phyloP scores from a whole-genome alignment of 768 basidiomycete species.

The Termitomyces sp. region DNA sequence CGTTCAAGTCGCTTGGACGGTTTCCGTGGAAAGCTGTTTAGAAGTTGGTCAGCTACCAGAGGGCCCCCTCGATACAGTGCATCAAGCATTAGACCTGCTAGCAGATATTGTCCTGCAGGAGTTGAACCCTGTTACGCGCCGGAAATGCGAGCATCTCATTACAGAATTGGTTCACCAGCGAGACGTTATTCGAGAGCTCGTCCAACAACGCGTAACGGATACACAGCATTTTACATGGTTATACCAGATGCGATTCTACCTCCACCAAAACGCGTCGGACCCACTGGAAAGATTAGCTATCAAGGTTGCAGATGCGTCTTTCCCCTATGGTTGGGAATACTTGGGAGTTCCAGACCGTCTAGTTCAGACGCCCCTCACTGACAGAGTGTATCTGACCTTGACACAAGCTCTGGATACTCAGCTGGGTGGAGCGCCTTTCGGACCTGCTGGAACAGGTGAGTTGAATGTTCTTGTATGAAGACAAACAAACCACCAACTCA shows the following conservation, averaged over 20 bases:
- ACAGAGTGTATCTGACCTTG: conserved; percentile 92
- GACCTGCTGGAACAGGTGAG: conserved; percentile 95
- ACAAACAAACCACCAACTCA: not conserved
- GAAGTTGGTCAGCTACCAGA: conserved; percentile 55
- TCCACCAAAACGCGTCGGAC: conserved; percentile 66
- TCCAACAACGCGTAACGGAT: conserved; percentile 60
- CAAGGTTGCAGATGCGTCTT: conserved; percentile 84
- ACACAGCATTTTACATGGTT: conserved; percentile 85
- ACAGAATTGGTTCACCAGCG: conserved; percentile 98
- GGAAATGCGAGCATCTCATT: conserved; percentile 98
- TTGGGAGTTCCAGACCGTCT: conserved; percentile 95
- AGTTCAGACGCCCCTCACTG: conserved; percentile 97
- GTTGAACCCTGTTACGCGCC: conserved; percentile 84
- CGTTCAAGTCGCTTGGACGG: conserved; percentile 92
- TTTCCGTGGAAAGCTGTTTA: conserved; percentile 70
- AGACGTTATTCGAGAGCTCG: conserved; percentile 84
- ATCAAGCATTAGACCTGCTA: conserved; percentile 86
- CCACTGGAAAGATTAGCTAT: conserved; percentile 80
- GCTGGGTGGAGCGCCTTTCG: conserved; percentile 96
- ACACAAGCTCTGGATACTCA: conserved; percentile 95
- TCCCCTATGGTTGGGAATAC: conserved; percentile 99
- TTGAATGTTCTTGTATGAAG: conserved; percentile 29
- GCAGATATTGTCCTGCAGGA: conserved; percentile 95
- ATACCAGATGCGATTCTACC: conserved; percentile 98
- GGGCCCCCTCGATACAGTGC: conserved; percentile 67